Evolutionary conservation across 2,329 filamentous ascomycete species (phyloP), one percentile per base, ranked within the genome.

Genomic region (Alternaria gansuensis): DNA sequence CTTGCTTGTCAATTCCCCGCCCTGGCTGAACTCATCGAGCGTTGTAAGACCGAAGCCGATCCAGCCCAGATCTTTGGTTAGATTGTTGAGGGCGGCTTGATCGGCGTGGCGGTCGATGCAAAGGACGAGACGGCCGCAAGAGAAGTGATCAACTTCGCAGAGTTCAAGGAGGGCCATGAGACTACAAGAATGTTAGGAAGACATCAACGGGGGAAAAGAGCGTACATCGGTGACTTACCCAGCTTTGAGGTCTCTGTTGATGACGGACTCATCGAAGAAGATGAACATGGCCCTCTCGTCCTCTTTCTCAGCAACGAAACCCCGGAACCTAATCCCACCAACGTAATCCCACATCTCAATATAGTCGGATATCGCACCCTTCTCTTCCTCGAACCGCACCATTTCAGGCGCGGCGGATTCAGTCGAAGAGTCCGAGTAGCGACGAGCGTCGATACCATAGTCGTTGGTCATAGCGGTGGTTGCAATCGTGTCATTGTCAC

Each of bases 161-260:
- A 97, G 85, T 81, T 97, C 93, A 70, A 97, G 94, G 57, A 97
- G 85, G 63, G 92, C 91, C 83, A 97, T 93, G 51, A 97, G 64
- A 7, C 75, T 77, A 39, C 39, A 11, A 23, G 17, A 21, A 17
- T 44, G 60, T 71, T 60, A 71, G 66, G 41, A 31, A 4, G n/a
- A 8, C 31, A 5, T n/a, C 26, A 17, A 5, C 23, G 46, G n/a
- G 24, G n/a, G 11, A 7, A 8, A 17, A 63, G 54, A 54, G 44
- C 21, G 14, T 23, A 1, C 9, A 36, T 28, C 13, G 5, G n/a
- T 9, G 58, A 84, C 90, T 73, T 86, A 95, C 91, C 91, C 92
- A 80, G 91, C 90, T 83, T 96, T 97, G 74, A 96, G 81, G 76
- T 95, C 91, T 73, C 89, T 85, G 60, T 87, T 87, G 68, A 92